These are phyloP conservation scores for Trichophyton simii DNA, from an alignment of 2,329 filamentous ascomycete genomes.

Conservation along the genomic window DNA sequence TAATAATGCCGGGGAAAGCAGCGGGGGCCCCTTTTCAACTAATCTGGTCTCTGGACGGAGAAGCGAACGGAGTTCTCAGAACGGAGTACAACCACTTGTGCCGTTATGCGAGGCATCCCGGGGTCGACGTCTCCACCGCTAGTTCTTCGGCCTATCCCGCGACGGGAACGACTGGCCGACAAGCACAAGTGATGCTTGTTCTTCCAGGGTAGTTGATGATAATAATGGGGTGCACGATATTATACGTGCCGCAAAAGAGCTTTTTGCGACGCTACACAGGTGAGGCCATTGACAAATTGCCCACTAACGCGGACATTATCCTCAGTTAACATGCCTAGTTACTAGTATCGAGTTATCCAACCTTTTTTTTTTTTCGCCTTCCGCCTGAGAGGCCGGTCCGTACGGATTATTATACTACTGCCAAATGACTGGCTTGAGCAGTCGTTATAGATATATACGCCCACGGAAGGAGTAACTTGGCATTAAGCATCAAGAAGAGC, in stretches of 20 bases:
- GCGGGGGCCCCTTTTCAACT: not conserved
- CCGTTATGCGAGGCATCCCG: not conserved
- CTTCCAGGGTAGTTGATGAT: not conserved
- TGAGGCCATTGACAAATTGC: too few relatives aligned
- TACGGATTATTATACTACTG: not conserved
- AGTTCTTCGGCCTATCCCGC: slow-evolving; percentile 7
- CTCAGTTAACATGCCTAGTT: too few relatives aligned
- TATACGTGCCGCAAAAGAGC: slow-evolving; percentile 2
- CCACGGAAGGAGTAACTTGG: too few relatives aligned
- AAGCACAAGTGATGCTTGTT: not conserved
- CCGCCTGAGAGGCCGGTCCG: not conserved
- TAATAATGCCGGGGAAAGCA: not conserved
- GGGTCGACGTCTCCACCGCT: not conserved
- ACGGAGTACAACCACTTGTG: not conserved
- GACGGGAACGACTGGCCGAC: not conserved
- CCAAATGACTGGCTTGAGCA: not conserved
- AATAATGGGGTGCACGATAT: not conserved
- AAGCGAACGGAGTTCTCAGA: not conserved
- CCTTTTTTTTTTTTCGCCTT: too few relatives aligned
- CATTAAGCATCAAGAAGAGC: too few relatives aligned
- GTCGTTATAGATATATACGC: too few relatives aligned
- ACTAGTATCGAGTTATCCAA: too few relatives aligned
- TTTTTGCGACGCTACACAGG: not conserved
- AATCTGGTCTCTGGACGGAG: not conserved
- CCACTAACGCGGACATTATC: too few relatives aligned